phyloP scores from a whole-genome alignment of 202 grass and related monocot genomes.

The Hordeum pubiflorum region DNA sequence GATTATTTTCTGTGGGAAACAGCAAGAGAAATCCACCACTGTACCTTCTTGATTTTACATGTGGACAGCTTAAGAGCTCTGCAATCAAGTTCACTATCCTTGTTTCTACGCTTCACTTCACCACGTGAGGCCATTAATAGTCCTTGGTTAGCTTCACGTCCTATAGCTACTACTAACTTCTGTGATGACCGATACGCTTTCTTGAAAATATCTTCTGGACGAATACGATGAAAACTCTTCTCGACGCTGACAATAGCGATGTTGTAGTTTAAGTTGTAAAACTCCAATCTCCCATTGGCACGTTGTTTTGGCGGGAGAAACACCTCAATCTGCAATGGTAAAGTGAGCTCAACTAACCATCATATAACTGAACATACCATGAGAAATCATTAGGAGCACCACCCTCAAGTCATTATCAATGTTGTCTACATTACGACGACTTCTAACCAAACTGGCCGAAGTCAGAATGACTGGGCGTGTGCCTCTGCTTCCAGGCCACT shows the following conservation, averaged over 20 bases:
- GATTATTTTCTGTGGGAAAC: too few relatives aligned
- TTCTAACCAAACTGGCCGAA: not conserved
- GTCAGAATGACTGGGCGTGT: not conserved
- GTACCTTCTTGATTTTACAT: slow-evolving; percentile 6
- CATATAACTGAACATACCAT: not conserved
- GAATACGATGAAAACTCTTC: not conserved
- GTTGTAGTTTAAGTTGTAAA: not conserved
- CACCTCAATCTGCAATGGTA: not conserved
- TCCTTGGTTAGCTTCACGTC: not conserved
- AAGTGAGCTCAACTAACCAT: not conserved
- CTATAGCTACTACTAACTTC: not conserved
- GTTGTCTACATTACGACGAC: not conserved
- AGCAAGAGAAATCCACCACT: not conserved
- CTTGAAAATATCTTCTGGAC: not conserved
- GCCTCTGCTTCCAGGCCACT: not conserved
- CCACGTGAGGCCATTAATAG: not conserved
- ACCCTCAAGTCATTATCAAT: not conserved
- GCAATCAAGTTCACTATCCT: not conserved
- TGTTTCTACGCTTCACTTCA: not conserved
- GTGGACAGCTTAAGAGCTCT: not conserved
- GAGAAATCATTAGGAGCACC: not conserved
- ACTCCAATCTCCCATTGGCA: not conserved
- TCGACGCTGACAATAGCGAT: not conserved
- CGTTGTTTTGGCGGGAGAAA: not conserved
- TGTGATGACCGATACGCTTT: too few relatives aligned